Base-by-base conservation (phyloP, 139 green algal species). In the Coccomyxa sp. region DNA sequence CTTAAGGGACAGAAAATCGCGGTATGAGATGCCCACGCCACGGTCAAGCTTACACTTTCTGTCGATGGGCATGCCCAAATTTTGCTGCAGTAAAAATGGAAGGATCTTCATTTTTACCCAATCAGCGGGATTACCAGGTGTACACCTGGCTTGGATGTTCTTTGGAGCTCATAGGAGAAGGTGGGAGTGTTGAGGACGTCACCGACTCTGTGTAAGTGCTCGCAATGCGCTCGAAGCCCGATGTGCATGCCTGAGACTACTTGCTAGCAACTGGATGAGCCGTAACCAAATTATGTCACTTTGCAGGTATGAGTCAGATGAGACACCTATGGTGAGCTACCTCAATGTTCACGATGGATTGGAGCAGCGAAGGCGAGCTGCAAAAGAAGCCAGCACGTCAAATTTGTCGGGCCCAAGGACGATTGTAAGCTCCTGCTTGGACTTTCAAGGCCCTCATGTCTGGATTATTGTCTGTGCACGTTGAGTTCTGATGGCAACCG, bases 281-380 rank as follows among this genome's bases (percentile, higher is more conserved):
- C 7, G 38, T 11, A 51, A 51, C 7, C 38, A 51, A 51, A 11
- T 7, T 51, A 7, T 7, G 38, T 3, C 7, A 7, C 7, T 3
- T 51, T 71, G 63, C 91, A 95, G 91, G 23, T 98, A 98, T 82
- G 83, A 89, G 13, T 89, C 92, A 0, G 88, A 92, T 18, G 95
- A 98, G 31, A 98, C 95, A 0, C 94, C 94, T 30, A 97, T 96
- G 90, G 23, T 87, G 1, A 38, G 80, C 9, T 98, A 98, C 86
- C 57, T 95, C 32, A 96, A 97, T 79, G 80, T 91, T 28, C 95
- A 98, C 84, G 87, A 92, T 0, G 81, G 86, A 1, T 83, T 98
- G 31, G 85, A 94, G 51, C 88, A 88, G 25, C 82, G 88, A 58
- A 87, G 93, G 13, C 25, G 88, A 31, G 84, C 80, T 32, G 91